These are phyloP conservation scores for Lupinus albus DNA, from an alignment of 306 rosid species.

Conservation along the genomic window DNA sequence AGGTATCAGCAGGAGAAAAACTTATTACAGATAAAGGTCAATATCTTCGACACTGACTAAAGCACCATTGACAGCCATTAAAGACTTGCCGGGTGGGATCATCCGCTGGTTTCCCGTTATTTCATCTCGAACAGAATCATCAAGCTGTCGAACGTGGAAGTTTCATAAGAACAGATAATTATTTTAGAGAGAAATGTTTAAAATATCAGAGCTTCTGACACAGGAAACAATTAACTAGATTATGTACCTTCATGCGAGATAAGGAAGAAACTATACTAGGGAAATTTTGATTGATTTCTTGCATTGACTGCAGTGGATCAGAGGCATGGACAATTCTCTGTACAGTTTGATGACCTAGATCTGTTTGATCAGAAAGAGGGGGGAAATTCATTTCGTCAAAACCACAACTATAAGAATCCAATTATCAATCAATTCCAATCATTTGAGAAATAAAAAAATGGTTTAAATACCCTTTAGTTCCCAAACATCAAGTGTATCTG, in stretches of 20 bases:
- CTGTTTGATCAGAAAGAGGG: conserved; percentile 48
- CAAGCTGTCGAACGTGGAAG: conserved; percentile 62
- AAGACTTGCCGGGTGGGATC: conserved; percentile 99
- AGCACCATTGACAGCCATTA: conserved; percentile 98
- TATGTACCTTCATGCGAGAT: conserved; percentile 92
- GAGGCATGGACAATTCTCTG: conserved; percentile 97
- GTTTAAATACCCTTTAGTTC: conserved; percentile 77
- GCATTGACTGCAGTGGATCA: conserved; percentile 98
- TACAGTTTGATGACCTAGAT: conserved; percentile 96
- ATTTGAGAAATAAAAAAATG: background rate
- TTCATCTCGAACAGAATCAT: conserved; percentile 89
- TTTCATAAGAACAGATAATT: conserved; percentile 40
- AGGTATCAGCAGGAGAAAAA: conserved; percentile 48
- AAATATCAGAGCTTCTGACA: conserved; percentile 24
- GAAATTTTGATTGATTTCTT: conserved; percentile 94
- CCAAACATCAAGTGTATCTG: conserved; percentile 98
- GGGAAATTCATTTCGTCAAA: conserved; percentile 32
- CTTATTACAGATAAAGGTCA: conserved; percentile 90
- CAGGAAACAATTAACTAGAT: conserved; percentile 20
- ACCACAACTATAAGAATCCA: conserved; percentile 15
- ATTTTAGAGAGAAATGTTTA: conserved; percentile 17
- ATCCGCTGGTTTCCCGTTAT: conserved; percentile 89
- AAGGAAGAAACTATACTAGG: conserved; percentile 93
- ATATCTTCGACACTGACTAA: conserved; percentile 90
- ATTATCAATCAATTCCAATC: conserved; percentile 20